Evolutionary conservation across 306 rosid genomes (phyloP), one percentile per base, ranked within the genome.

Genomic region (Carpinus viminea): DNA sequence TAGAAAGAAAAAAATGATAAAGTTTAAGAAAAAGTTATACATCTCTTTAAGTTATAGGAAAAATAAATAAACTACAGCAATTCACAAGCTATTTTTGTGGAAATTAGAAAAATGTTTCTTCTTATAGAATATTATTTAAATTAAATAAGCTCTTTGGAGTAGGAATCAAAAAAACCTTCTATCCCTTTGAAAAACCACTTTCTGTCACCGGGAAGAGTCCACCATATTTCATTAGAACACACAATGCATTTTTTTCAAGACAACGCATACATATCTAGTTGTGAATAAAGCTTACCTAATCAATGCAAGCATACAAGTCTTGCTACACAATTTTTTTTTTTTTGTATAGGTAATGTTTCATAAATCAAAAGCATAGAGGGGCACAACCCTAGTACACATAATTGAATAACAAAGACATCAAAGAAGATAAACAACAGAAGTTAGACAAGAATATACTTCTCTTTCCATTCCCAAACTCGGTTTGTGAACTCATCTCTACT

Each of bases 381-480:
- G 26, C 26, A 1, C 26, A 24, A 24, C 26, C 26, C 1, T 24
- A 24, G 26, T 24, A 24, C 26, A 78, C 64, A 28, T 24, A 70
- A 59, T 50, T 17, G 17, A 28, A 18, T 51, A 71, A 24, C 4
- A n/a, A 38, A 82, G 55, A 81, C 18, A 70, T 70, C 66, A 80
- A 48, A 78, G 75, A 81, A 26, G 70, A 75, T 60, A 84, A 68
- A 81, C 26, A 53, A 66, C 2, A 82, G 53, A 71, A 69, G 78
- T 78, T 60, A 53, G 74, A 50, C 3, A 81, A 71, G 81, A 76
- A 73, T 61, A 70, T 91, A 94, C 98, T 94, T 92, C 86, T 94
- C 93, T 91, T 94, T 94, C 98, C 98, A 94, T 88, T 94, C 86
- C 98, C 97, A 94, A 80, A 94, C 95, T 80, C 89, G 86, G 45